Evolutionary conservation across 768 basidiomycete genomes (phyloP), one percentile per base, ranked within the genome.

Genomic region (Rhodotorula toruloides): DNA sequence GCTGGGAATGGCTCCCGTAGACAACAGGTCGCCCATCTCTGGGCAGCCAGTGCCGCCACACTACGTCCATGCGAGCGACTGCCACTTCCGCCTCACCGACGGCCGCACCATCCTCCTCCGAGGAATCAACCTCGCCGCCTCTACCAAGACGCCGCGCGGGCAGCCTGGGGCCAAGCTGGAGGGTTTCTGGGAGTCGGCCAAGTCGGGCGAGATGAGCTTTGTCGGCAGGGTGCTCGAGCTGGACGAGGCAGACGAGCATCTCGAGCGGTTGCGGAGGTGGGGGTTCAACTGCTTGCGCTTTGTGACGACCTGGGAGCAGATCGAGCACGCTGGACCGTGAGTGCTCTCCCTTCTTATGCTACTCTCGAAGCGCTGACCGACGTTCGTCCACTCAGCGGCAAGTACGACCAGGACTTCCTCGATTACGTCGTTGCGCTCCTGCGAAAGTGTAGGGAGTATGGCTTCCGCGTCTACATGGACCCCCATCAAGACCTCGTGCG

Each of bases 301-400:
- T 78, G 83, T 89, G 14, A 82, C 97, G n/a, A 86, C 89, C 1
- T 99, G 96, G 96, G 96, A 99, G 76, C 83, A 90, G 0, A 78
- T 99, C 22, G 96, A 98, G 77, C 91, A 91, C 76, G 86, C 83
- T 63, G 94, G 92, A 76, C 96, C 96, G 91, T 96, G 77, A 85
- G 93, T 87, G 0, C 25, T 27, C 29, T 43, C 42, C 31, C 47
- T 34, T 27, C 16, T n/a, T 2, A 32, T 19, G 22, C 9, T 49
- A 1, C 14, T 27, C 46, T n/a, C 0, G 9, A 42, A n/a, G 25
- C 16, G 4, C 22, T 9, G 8, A 21, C 50, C 48, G 32, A 58
- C 46, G 3, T 27, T 29, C 31, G 7, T 37, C 25, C 19, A 13
- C 21, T 31, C 73, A 97, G 93, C 8, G 89, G 90, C 16, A 85